A percentile compares a stretch with the other conserved stretches of the same genome.
Evolutionary conservation across 352 stramenopile species (phyloP).

Genomic region (Phytophthora syringae): DNA sequence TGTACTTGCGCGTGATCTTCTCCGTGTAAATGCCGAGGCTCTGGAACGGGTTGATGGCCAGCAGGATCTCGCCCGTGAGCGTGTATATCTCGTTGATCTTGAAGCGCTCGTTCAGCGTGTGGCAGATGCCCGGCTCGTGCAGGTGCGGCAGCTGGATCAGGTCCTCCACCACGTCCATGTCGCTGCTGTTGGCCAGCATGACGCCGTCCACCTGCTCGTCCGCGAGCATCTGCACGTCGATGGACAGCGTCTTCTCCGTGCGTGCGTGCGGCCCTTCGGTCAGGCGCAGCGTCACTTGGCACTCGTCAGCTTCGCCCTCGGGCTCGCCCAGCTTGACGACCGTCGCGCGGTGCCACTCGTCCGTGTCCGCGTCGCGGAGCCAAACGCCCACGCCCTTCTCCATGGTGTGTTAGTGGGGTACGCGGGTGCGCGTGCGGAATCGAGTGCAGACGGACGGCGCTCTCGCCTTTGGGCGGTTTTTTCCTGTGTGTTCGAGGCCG

Average conservation of each 20-base stretch:
- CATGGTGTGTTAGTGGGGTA: conserved; percentile 41
- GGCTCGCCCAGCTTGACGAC: conserved; percentile 53
- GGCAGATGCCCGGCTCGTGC: conserved; percentile 94
- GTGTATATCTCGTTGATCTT: conserved; percentile 96
- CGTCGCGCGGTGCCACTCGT: conserved; percentile 74
- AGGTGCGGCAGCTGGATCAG: conserved; percentile 94
- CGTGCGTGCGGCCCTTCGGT: conserved; percentile 56
- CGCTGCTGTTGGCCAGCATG: conserved; percentile 82
- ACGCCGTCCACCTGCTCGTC: conserved; percentile 62
- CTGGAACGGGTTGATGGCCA: conserved; percentile 92
- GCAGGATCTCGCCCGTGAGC: conserved; percentile 81
- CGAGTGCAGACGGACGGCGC: conserved; percentile 23
- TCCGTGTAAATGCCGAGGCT: conserved; percentile 87
- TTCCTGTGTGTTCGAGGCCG: too few species aligned
- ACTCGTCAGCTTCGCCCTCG: conserved; percentile 16
- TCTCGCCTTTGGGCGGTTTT: conserved; percentile 28
- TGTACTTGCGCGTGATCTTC: conserved; percentile 90
- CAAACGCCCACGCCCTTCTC: conserved; percentile 84
- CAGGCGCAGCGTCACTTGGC: conserved; percentile 59
- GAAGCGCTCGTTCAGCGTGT: conserved; percentile 93
- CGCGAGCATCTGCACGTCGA: conserved; percentile 74
- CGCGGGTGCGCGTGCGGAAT: conserved; percentile 14
- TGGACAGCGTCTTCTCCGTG: conserved; percentile 50
- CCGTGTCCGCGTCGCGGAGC: conserved; percentile 67
- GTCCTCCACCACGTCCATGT: conserved; percentile 92